Conservation (phyloP, 1,284 basidiomycete genomes). For the Calocybe gambosa region DNA sequence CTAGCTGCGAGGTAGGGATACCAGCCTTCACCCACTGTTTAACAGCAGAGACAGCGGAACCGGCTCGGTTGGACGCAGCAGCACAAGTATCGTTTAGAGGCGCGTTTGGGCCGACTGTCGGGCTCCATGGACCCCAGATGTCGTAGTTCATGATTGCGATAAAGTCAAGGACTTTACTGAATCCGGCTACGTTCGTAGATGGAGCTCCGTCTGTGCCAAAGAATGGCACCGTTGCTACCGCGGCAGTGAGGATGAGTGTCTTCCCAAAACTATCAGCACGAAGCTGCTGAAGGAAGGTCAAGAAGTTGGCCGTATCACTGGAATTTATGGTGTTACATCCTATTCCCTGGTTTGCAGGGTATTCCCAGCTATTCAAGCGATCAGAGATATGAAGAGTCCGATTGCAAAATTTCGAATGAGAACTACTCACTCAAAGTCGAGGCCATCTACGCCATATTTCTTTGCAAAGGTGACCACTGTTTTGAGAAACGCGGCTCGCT, state of each 20-base stretch:
- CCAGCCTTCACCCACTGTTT: conserved; percentile 71
- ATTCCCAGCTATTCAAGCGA: conserved; percentile 70
- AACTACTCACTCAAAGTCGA: conserved; percentile 77
- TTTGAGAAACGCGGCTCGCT: conserved; percentile 64
- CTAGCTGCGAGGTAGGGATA: conserved; percentile 62
- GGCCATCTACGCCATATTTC: conserved; percentile 72
- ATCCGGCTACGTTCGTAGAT: conserved; percentile 59
- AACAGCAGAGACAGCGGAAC: conserved; percentile 77
- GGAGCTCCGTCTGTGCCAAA: conserved; percentile 53
- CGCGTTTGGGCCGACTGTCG: conserved; percentile 72
- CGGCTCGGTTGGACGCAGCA: conserved; percentile 50
- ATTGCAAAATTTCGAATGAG: neutral
- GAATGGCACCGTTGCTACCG: conserved; percentile 67
- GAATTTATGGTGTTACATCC: conserved; percentile 62
- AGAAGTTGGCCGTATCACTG: conserved; percentile 67
- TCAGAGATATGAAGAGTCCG: neutral
- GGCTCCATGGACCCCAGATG: conserved; percentile 54
- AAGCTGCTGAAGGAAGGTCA: conserved; percentile 71
- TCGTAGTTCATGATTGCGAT: conserved; percentile 91
- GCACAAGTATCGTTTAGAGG: conserved; percentile 79
- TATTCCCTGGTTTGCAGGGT: conserved; percentile 66
- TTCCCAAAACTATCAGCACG: conserved; percentile 50
- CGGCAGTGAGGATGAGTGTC: conserved; percentile 72
- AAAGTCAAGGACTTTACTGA: conserved; percentile 73
- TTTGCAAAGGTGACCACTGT: conserved; percentile 59